Conservation (phyloP, 257 asterid species). For the Solanum pennellii region DNA sequence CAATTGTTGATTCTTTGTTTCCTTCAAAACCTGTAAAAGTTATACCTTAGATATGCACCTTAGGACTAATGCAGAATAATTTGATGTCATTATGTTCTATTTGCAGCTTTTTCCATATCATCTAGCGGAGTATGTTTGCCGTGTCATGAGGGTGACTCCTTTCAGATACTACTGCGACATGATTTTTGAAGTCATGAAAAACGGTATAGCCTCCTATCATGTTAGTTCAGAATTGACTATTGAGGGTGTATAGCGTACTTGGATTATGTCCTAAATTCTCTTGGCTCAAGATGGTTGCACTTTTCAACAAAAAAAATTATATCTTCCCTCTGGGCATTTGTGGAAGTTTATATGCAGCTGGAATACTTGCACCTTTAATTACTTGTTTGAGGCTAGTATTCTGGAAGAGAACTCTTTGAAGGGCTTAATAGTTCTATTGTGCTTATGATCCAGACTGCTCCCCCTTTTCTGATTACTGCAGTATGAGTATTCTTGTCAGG, state of each 20-base stretch:
- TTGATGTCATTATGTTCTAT: conserved; percentile 1
- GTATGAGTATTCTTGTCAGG: neutral
- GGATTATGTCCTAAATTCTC: neutral
- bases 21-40: neutral
- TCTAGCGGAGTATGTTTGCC: conserved; percentile 95
- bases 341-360: neutral
- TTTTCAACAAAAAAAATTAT: neutral
- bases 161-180: conserved; percentile 97
- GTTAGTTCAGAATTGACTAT: neutral
- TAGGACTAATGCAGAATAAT: neutral
- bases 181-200: conserved; percentile 95
- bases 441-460: neutral
- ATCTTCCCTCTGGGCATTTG: neutral
- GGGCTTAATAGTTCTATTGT: neutral
- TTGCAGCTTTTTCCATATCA: conserved; percentile 96
- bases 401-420: neutral
- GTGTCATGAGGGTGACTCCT: conserved; percentile 96
- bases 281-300: neutral
- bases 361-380: neutral
- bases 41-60: neutral
- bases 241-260: neutral
- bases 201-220: conserved; percentile 40
- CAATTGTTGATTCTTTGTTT: neutral
- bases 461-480: neutral
- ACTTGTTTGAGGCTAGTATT: neutral